These are phyloP conservation scores for Colletotrichum graminicola DNA, from an alignment of 2,329 filamentous ascomycete genomes.

Conservation along the genomic window DNA sequence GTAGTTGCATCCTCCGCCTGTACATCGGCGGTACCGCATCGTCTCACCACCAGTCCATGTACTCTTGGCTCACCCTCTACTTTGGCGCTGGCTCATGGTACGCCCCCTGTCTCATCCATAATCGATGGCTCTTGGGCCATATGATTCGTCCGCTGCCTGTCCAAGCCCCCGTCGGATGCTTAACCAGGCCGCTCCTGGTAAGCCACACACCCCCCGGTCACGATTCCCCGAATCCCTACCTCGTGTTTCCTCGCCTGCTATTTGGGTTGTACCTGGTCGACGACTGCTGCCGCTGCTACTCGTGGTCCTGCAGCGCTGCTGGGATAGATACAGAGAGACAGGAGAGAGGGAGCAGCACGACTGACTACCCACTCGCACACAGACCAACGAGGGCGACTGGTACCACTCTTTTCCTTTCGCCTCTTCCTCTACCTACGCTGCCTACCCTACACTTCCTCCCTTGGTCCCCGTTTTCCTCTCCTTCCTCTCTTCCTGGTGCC, in stretches of 20 bases:
- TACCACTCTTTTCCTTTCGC: constrained; percentile 36
- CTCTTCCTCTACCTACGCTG: constrained; percentile 28
- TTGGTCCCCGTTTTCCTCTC: constrained; percentile 29
- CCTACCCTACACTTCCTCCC: constrained; percentile 18
- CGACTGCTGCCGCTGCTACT: constrained; percentile 22
- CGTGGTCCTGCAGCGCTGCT: constrained; percentile 4
- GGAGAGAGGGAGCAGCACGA: constrained; percentile 11
- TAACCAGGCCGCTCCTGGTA: constrained; percentile 25
- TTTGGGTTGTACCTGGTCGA: constrained; percentile 34
- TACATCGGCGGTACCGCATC: constrained; percentile 39
- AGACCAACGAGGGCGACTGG: constrained; percentile 20
- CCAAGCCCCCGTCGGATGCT: constrained; percentile 27
- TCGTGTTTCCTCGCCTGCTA: constrained; percentile 43
- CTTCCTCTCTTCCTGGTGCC: constrained; percentile 29
- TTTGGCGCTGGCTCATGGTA: constrained; percentile 25
- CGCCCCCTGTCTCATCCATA: constrained; percentile 27
- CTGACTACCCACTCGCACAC: background rate
- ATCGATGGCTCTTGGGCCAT: constrained; percentile 17
- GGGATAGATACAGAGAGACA: background rate
- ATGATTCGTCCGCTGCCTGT: constrained; percentile 31
- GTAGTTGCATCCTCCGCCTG: constrained; percentile 37
- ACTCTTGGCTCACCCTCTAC: constrained; percentile 39
- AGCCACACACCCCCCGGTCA: constrained; percentile 13
- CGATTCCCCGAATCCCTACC: constrained; percentile 39
- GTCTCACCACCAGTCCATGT: constrained; percentile 38